A percentile compares a stretch with the other conserved stretches of the same genome.
Conservation (phyloP, 176 grass and related monocot genomes). For the Triticum dicoccoides region DNA sequence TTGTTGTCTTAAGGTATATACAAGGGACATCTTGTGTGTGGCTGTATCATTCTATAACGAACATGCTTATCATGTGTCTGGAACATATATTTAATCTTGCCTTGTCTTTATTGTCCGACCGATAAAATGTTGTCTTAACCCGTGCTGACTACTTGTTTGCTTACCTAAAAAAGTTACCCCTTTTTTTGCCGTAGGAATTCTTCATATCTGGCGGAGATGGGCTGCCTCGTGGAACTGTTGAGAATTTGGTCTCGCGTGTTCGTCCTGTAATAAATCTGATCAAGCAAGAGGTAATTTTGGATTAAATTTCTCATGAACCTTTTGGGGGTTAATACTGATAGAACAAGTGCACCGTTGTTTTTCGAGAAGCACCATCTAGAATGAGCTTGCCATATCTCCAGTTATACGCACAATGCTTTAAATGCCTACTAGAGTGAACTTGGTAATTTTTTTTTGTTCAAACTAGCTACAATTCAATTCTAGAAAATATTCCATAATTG, state of each 20-base stretch:
- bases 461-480: not conserved
- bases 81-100: conserved; percentile 14
- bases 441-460: not conserved
- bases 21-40: not conserved
- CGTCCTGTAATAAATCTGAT: conserved; percentile 89
- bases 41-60: not conserved
- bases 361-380: not conserved
- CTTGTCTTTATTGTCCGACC: not conserved
- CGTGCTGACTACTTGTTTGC: not conserved
- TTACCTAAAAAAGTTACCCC: not conserved
- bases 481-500: not conserved
- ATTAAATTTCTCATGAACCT: conserved; percentile 17
- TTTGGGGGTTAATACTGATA: not conserved
- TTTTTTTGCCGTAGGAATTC: conserved; percentile 72
- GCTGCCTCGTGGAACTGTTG: conserved; percentile 96
- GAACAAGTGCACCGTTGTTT: not conserved
- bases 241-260: conserved; percentile 75
- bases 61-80: not conserved
- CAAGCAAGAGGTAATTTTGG: conserved; percentile 69
- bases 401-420: not conserved
- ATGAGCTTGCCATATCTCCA: not conserved
- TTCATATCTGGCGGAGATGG: conserved; percentile 99
- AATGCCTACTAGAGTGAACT: not conserved
- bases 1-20: not conserved
- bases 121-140: conserved; percentile 23